Evolutionary conservation across 2,329 filamentous ascomycete genomes (phyloP), one percentile per base, ranked within the genome.

Genomic region (Colletotrichum godetiae): DNA sequence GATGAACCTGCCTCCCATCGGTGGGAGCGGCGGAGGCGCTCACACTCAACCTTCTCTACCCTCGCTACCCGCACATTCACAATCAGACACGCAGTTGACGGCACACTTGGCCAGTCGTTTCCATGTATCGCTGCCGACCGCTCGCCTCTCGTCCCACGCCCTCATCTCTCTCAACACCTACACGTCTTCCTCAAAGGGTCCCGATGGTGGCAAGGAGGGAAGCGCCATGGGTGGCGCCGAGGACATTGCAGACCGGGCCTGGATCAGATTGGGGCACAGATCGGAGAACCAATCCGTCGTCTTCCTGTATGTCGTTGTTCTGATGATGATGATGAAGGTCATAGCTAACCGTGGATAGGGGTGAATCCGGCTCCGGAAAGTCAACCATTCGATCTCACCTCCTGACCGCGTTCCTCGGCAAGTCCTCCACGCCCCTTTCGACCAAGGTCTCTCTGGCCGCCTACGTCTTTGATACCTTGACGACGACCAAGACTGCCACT

Each of bases 321-420:
- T 46, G 10, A n/a, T 3, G 6, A 22, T 3, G 6, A 22, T 22
- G 24, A 19, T n/a, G 31, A 11, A 19, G 35, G 37, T 12, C 53
- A 61, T 8, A 35, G 22, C 49, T 70, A 37, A 66, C 56, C 64
- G 11, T 60, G 58, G 75, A 62, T 76, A 98, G 95, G 76, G 97
- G 97, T 83, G 97, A 99, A 88, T 97, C 95, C 70, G 97, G 97
- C 58, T 92, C 97, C 37, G 97, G 97, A 78, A 99, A 99, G 86
- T 98, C 97, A 0, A 99, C 97, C 0, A 88, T 98, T 79, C 93
- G 97, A 75, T 94, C 95, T 56, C 97, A 98, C 82, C 87, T 98
- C 67, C 87, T 99, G 58, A 93, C 95, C 29, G 91, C 95, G 1
- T 88, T 99, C 66, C 90, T 99, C 35, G 93, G 93, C 78, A 97